Evolutionary conservation across 805 yeast genomes (phyloP), one percentile per base, ranked within the genome.

Genomic region (Yamadazyma insecticola): DNA sequence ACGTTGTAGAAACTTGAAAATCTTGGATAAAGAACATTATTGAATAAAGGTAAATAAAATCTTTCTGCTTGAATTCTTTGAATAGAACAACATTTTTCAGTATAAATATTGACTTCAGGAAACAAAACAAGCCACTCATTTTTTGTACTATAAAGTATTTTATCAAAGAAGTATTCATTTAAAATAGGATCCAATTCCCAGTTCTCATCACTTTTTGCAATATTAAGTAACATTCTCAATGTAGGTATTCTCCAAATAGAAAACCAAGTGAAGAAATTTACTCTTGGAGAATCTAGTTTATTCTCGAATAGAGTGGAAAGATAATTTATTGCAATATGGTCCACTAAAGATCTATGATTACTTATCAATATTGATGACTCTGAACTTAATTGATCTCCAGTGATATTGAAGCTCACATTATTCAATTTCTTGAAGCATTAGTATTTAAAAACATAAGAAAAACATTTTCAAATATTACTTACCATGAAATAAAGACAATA

Each of bases 91-190:
- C 67, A 66, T 22, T 70, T 70, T 8, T 70, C 61, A 0, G 78
- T 72, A 53, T 74, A 72, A 6, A 82, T 73, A 46, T 82, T 83
- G 4, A 84, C 96, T 54, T 89, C 97, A 0, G 97, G 97, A 43
- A 88, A 88, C 6, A 84, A 41, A 1, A 79, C 76, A 0, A 87
- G 44, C 85, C 94, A 78, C 42, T 74, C 70, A 16, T 61, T 63
- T n/a, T 44, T 49, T 21, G 53, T 65, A 16, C 66, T 63, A n/a
- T 40, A 44, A 4, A 63, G 18, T 13, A 68, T 45, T 13, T 51
- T 45, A 6, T 53, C 51, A 37, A 74, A 71, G 15, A 64, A 48
- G 30, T 50, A 32, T 35, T 48, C 41, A 47, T 58, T 50, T 24
- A 63, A 52, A 32, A 50, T 53, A 20, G 56, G 38, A 43, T 70